Base-by-base conservation (phyloP, 148 eudicot genomes). In the Salicornia ramosissima region DNA sequence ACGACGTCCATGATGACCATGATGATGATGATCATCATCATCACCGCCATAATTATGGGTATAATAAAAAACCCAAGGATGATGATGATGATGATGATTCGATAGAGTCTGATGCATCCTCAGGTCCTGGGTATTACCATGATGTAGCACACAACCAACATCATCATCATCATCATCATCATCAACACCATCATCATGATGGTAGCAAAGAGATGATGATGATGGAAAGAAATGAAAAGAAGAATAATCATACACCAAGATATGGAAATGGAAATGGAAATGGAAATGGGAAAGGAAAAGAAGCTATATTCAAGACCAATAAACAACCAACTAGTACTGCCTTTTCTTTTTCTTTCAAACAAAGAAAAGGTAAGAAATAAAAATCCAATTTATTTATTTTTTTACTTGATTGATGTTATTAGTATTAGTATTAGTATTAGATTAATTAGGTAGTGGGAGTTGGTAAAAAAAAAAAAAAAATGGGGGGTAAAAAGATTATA, bases 81-180 rank as follows among this genome's bases (percentile, higher is more conserved):
- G 74, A 69, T 14, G 56, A 83, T 26, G 68, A 53, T 30, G 77
- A 77, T 18, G 58, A 80, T 4, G 84, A 84, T 40, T 84, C 87
- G 0, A 72, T 80, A 69, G 80, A 87, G 54, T 90, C 94, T 0
- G 94, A 90, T 71, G 94, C 94, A 4, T 86, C 96, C 6, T 88
- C 96, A 0, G 91, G 96, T 3, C 91, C 84, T 6, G 73, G 82
- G 2, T 68, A 76, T 72, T 25, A 63, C 30, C 30, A 63, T 13
- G 47, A 42, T 4, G 47, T 64, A 36, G 57, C 51, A 73, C 71
- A 36, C 25, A 74, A 10, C 0, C 62, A 65, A 47, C 62, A 69
- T 12, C 28, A 42, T 12, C 69, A 62, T 15, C 64, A 62, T 45
- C 67, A 51, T 2, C 54, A 64, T 28, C 10, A 45, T 46, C 26